phyloP scores from a whole-genome alignment of 257 asterid species.

The Handroanthus guayacan region DNA sequence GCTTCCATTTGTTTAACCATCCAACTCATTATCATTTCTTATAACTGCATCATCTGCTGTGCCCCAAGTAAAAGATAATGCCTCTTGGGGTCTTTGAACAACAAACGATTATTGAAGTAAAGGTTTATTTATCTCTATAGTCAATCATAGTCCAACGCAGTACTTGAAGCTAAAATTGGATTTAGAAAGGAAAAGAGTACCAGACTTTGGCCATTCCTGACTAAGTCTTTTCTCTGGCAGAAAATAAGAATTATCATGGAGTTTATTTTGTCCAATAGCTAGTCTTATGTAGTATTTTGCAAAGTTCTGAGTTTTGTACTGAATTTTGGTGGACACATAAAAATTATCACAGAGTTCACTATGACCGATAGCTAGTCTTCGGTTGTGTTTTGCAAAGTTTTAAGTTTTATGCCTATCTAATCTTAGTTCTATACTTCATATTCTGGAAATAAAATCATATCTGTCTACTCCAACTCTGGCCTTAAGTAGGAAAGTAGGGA shows the following conservation, averaged over 20 bases:
- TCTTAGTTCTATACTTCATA: background rate
- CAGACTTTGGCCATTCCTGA: background rate
- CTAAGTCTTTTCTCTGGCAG: background rate
- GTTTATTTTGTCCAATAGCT: too few species aligned
- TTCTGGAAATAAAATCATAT: background rate
- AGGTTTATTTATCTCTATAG: background rate
- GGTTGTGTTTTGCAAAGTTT: background rate
- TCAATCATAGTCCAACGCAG: background rate
- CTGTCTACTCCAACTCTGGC: background rate
- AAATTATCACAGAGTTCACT: background rate
- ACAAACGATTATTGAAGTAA: background rate
- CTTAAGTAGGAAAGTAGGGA: background rate
- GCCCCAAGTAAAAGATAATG: too few species aligned
- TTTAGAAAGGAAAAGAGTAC: too few species aligned
- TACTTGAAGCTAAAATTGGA: background rate
- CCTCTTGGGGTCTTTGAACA: background rate
- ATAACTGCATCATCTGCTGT: background rate
- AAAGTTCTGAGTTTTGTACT: too few species aligned
- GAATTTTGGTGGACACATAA: too few species aligned
- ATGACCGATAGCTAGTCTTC: background rate
- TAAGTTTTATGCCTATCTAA: background rate
- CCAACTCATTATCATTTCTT: conserved; percentile 1
- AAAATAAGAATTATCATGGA: too few species aligned
- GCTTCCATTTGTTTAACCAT: background rate
- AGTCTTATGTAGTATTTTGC: too few species aligned